Percentiles rank a stretch among this genome's conserved stretches.
phyloP scores from a whole-genome alignment of 306 rosid species.

The Sesbania bispinosa region DNA sequence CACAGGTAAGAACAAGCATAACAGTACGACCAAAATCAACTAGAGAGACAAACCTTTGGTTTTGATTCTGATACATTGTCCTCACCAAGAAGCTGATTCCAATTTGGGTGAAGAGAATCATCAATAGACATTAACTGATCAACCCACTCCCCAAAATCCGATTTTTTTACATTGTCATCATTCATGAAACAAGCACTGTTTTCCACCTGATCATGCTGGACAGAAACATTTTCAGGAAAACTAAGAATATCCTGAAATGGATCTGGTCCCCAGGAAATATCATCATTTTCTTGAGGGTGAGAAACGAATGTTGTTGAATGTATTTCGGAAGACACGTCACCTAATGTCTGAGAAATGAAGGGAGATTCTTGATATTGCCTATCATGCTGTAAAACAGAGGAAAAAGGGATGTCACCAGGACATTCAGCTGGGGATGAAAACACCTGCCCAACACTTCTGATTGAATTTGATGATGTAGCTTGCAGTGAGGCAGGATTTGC shows the following conservation, averaged over 20 bases:
- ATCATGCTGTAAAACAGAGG: slow-evolving; percentile 41
- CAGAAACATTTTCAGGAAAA: slow-evolving; percentile 48
- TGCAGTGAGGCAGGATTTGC: slow-evolving; percentile 37
- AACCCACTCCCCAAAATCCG: slow-evolving; percentile 72
- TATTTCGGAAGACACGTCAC: slow-evolving; percentile 34
- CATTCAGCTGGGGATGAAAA: slow-evolving; percentile 43
- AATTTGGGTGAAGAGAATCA: slow-evolving; percentile 55
- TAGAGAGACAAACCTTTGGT: slow-evolving; percentile 50
- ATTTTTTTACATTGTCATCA: slow-evolving; percentile 45
- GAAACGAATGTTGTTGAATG: slow-evolving; percentile 40
- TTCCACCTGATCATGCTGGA: slow-evolving; percentile 57
- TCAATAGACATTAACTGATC: slow-evolving; percentile 64
- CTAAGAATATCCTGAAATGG: slow-evolving; percentile 52
- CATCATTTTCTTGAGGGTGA: slow-evolving; percentile 41
- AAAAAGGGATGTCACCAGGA: slow-evolving; percentile 22
- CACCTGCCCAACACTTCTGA: slow-evolving; percentile 38
- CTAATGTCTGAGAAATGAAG: slow-evolving; percentile 41
- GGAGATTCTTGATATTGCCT: slow-evolving; percentile 43
- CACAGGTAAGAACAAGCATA: not conserved
- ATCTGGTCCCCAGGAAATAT: slow-evolving; percentile 64
- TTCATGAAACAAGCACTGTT: slow-evolving; percentile 37
- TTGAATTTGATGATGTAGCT: slow-evolving; percentile 41
- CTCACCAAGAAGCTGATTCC: slow-evolving; percentile 66
- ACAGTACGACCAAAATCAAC: slow-evolving; percentile 15
- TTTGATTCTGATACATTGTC: slow-evolving; percentile 47